These are phyloP conservation scores for Primulina tabacum DNA, from an alignment of 257 asterid genomes.

Conservation along the genomic window DNA sequence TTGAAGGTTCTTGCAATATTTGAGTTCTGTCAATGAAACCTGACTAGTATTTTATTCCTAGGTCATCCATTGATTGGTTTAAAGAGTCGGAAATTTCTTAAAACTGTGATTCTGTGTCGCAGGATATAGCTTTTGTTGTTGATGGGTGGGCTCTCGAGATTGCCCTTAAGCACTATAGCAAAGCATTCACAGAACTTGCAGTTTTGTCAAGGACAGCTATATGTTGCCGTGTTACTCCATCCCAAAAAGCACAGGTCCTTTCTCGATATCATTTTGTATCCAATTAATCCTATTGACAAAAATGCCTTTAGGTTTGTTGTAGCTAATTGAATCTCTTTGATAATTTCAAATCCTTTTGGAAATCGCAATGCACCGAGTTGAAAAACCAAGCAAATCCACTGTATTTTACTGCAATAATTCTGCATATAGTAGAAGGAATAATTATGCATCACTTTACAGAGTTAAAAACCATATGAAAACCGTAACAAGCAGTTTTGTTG, in stretches of 20 bases:
- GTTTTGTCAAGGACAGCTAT: conserved; percentile 90
- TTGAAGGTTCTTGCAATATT: background rate
- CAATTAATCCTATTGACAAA: background rate
- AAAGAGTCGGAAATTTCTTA: conserved; percentile 11
- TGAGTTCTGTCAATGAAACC: background rate
- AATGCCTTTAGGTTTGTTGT: background rate
- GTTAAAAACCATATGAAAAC: no score
- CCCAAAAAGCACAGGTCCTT: conserved; percentile 97
- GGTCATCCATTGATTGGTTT: background rate
- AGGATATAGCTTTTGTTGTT: conserved; percentile 96
- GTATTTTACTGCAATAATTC: no score
- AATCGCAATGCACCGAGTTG: background rate
- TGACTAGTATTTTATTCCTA: background rate
- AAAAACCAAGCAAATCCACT: background rate
- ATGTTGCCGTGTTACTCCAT: conserved; percentile 99
- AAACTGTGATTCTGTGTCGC: conserved; percentile 29
- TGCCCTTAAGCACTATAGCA: conserved; percentile 80
- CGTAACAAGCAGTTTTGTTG: no score
- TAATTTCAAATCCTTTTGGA: no score
- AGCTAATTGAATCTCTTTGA: background rate
- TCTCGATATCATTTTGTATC: conserved; percentile 6
- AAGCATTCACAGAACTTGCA: conserved; percentile 93
- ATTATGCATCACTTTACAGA: no score
- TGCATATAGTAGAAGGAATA: no score
- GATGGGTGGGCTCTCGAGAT: conserved; percentile 99